Percentiles rank a stretch among this genome's conserved stretches.
phyloP scores from a whole-genome alignment of 371 early-diverging fungal species.

The Parasitella parasitica region DNA sequence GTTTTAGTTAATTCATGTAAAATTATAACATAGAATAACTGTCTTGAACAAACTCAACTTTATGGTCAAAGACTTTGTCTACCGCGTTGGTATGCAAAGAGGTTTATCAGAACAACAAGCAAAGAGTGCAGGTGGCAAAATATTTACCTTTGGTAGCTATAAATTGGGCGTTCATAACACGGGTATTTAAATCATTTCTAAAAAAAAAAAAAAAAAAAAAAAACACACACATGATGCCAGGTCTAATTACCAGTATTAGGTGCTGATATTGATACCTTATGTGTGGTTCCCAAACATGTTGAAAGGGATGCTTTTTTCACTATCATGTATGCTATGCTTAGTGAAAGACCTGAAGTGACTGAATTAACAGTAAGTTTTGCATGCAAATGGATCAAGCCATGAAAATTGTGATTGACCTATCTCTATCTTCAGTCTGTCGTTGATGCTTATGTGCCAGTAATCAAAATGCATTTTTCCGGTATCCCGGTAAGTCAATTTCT shows the following conservation, averaged over 20 bases:
- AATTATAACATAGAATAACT: constrained; percentile 63
- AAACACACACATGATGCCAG: too few species aligned
- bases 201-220: too few species aligned
- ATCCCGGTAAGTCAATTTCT: constrained; percentile 64
- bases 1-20: neutral
- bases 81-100: constrained; percentile 61
- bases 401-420: neutral
- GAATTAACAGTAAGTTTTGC: constrained; percentile 71
- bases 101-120: constrained; percentile 80
- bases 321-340: constrained; percentile 82
- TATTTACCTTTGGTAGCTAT: constrained; percentile 98
- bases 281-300: constrained; percentile 93
- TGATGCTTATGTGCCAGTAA: constrained; percentile 99
- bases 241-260: constrained; percentile 46
- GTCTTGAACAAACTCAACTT: constrained; percentile 86
- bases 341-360: constrained; percentile 74
- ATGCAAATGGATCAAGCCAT: too few species aligned
- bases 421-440: constrained; percentile 58
- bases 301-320: constrained; percentile 93
- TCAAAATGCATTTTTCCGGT: constrained; percentile 88
- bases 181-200: too few species aligned
- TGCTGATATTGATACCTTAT: constrained; percentile 98
- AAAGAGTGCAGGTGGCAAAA: constrained; percentile 88
- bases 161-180: constrained; percentile 96
- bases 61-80: constrained; percentile 91